Evolutionary conservation across 306 rosid species (phyloP).

Genomic region (Argentina anserina): DNA sequence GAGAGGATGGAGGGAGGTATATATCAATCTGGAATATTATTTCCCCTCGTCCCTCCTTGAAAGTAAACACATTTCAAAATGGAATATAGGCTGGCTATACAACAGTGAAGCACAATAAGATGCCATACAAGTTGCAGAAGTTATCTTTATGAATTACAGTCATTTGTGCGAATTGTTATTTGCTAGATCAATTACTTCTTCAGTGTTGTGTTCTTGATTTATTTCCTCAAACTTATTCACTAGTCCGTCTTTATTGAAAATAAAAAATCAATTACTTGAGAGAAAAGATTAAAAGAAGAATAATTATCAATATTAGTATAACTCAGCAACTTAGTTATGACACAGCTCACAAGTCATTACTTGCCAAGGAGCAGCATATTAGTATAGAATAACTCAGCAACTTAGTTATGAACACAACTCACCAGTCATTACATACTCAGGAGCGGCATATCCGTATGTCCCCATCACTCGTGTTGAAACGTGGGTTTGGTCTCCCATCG

Average conservation of each 20-base stretch:
- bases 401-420: slow-evolving; percentile 28
- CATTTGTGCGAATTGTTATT: neutral
- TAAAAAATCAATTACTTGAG: neutral
- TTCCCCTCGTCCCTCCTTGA: neutral
- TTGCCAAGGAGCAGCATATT: slow-evolving; percentile 75
- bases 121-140: neutral
- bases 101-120: neutral
- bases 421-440: slow-evolving; percentile 97
- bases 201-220: no score
- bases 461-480: slow-evolving; percentile 98
- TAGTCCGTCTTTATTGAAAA: neutral
- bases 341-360: no score
- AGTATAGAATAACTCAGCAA: slow-evolving; percentile 2
- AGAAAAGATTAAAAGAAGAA: neutral
- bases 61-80: neutral
- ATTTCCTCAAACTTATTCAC: no score
- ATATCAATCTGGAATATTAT: neutral
- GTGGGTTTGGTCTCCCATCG: slow-evolving; percentile 96
- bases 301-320: neutral
- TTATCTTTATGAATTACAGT: neutral
- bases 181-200: no score
- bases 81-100: neutral
- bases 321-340: neutral
- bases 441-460: slow-evolving; percentile 93
- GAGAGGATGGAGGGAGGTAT: neutral